Base-by-base conservation (phyloP, 805 yeast species). In the Saturnispora serradocipensis region DNA sequence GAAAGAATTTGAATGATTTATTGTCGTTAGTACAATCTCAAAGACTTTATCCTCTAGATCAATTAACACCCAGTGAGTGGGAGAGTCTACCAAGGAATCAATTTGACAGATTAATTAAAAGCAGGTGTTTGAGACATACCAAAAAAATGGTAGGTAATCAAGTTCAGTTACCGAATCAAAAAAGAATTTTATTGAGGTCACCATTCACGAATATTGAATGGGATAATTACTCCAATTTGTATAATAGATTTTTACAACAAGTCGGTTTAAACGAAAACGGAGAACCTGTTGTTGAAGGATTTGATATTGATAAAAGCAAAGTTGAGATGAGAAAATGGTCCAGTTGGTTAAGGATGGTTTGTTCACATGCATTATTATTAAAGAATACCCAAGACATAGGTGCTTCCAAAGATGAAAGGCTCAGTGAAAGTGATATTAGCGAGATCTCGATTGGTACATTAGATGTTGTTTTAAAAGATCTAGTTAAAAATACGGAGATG, bases 151-250 rank as follows among this genome's bases (percentile, higher is more conserved):
- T 93, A 0, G 77, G 80, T 35, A 74, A 78, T 45, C 95, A 91
- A 59, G 81, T 93, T 15, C 63, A 72, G 40, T 71, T 93, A 9
- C 99, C 99, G 0, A 79, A 80, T 0, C 99, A 93, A 63, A 73
- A 74, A 3, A 73, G 96, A 48, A 72, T 81, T 9, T 69, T 89
- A 45, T 66, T 93, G 46, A 74, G 86, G 1, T 72, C 87, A 18
- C 88, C 89, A 2, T 86, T 93, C 64, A 81, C 86, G 3, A 81
- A 88, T 0, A 78, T 93, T 20, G 99, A 93, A 63, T 85, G 86
- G 61, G 88, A 87, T 61, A 83, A 87, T 59, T 93, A 93, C 62
- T 76, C 81, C 48, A 80, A 81, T 56, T 58, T 80, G 20, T 80
- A 80, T 61, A 72, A 75, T 18, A 75, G 77, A n/a, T 88, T 88